phyloP scores from a whole-genome alignment of 371 early-diverging fungal species.

The Syncephalastrum monosporum region DNA sequence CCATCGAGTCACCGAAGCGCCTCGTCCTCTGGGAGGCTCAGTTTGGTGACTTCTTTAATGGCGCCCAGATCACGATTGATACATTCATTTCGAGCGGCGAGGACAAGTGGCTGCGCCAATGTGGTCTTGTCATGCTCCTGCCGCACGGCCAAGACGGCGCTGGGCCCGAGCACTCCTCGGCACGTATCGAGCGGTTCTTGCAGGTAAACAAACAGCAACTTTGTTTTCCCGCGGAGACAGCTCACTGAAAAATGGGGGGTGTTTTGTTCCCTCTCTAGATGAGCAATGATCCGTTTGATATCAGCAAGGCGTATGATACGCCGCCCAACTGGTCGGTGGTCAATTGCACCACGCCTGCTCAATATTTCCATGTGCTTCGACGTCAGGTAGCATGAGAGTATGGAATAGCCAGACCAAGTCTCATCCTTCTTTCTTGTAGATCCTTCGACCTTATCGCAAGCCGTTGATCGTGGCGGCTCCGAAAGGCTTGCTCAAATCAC shows the following conservation, averaged over 20 bases:
- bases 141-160: slow-evolving; percentile 98
- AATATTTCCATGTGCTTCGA: slow-evolving; percentile 94
- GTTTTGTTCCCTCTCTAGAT: too few species aligned
- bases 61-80: slow-evolving; percentile 95
- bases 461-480: slow-evolving; percentile 89
- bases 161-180: slow-evolving; percentile 94
- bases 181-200: slow-evolving; percentile 92
- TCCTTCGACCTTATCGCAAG: slow-evolving; percentile 85
- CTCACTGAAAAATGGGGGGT: background rate
- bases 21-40: slow-evolving; percentile 97
- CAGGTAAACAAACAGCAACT: slow-evolving; percentile 57
- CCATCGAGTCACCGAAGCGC: slow-evolving; percentile 80
- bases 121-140: slow-evolving; percentile 86
- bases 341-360: slow-evolving; percentile 92
- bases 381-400: slow-evolving; percentile 67
- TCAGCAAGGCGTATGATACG: slow-evolving; percentile 40
- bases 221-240: background rate
- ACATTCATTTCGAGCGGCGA: slow-evolving; percentile 88
- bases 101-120: slow-evolving; percentile 92
- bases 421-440: slow-evolving; percentile 20
- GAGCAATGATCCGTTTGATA: slow-evolving; percentile 76
- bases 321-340: slow-evolving; percentile 93
- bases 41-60: slow-evolving; percentile 98
- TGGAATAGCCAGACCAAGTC: background rate
- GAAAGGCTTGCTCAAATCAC: slow-evolving; percentile 75